Conservation (phyloP, 2,329 filamentous ascomycete species). For the Aureobasidium musti region DNA sequence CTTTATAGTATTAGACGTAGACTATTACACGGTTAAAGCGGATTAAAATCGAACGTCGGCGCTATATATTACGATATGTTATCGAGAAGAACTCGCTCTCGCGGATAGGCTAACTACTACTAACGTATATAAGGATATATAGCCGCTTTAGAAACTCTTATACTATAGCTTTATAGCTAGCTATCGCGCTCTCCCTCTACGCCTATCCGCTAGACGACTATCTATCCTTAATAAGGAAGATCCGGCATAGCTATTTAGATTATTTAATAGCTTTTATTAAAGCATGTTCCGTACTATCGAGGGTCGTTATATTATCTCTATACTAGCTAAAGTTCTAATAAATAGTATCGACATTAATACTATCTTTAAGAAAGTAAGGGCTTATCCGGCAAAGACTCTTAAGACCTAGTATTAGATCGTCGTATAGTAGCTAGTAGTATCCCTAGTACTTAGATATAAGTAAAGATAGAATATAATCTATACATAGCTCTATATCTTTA, state of each 20-base stretch:
- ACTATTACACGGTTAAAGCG: neutral
- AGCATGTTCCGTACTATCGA: neutral
- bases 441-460: neutral
- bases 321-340: neutral
- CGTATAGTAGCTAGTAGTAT: neutral
- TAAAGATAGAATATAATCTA: neutral
- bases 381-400: neutral
- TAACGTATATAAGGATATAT: neutral
- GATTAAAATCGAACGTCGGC: neutral
- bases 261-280: neutral
- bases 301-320: neutral
- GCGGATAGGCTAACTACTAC: neutral
- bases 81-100: slow-evolving; percentile 1
- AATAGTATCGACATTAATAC: neutral
- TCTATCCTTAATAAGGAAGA: neutral
- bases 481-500: neutral
- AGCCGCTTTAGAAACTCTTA: slow-evolving; percentile 6
- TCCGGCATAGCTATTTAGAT: neutral
- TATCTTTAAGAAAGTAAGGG: neutral
- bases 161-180: neutral
- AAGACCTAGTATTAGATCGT: slow-evolving; percentile 1
- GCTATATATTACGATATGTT: neutral
- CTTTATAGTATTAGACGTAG: neutral
- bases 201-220: neutral
- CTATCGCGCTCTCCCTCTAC: slow-evolving; percentile 5